These are phyloP conservation scores for Saccharomyces hybrid DNA, from an alignment of 1,139 yeast species.

Conservation along the genomic window DNA sequence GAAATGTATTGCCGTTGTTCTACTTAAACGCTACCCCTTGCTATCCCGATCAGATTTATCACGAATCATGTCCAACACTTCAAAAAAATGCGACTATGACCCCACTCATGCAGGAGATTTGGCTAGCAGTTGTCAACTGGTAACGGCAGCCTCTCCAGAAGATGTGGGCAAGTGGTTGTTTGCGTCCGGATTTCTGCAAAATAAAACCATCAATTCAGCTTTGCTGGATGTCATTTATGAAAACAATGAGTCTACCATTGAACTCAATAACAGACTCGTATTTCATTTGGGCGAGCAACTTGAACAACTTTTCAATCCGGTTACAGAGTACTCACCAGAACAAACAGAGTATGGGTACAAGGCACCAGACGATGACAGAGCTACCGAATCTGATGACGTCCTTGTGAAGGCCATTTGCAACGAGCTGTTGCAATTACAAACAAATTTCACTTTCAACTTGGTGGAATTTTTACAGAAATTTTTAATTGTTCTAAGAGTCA, in stretches of 20 bases:
- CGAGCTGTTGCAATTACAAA: slow-evolving; percentile 65
- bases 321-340: slow-evolving; percentile 88
- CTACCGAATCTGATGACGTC: slow-evolving; percentile 21
- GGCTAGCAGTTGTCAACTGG: slow-evolving; percentile 66
- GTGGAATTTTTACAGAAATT: slow-evolving; percentile 71
- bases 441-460: slow-evolving; percentile 62
- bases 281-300: slow-evolving; percentile 73
- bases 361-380: slow-evolving; percentile 9
- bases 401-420: slow-evolving; percentile 45
- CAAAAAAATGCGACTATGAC: slow-evolving; percentile 23
- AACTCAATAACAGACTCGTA: slow-evolving; percentile 66
- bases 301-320: slow-evolving; percentile 82
- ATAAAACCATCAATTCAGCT: slow-evolving; percentile 47
- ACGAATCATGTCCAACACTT: neutral
- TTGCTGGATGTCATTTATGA: slow-evolving; percentile 72
- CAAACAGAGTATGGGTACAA: slow-evolving; percentile 61
- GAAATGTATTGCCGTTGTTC: slow-evolving; percentile 67
- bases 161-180: slow-evolving; percentile 51
- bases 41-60: slow-evolving; percentile 25
- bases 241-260: slow-evolving; percentile 44
- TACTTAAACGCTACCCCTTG: slow-evolving; percentile 58
- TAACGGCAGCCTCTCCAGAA: slow-evolving; percentile 13
- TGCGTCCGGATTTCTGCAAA: slow-evolving; percentile 52
- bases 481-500: slow-evolving; percentile 69
- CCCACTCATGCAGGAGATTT: slow-evolving; percentile 54